Base-by-base conservation (phyloP, 176 grass and related monocot genomes). In the Bonia amplexicaulis region DNA sequence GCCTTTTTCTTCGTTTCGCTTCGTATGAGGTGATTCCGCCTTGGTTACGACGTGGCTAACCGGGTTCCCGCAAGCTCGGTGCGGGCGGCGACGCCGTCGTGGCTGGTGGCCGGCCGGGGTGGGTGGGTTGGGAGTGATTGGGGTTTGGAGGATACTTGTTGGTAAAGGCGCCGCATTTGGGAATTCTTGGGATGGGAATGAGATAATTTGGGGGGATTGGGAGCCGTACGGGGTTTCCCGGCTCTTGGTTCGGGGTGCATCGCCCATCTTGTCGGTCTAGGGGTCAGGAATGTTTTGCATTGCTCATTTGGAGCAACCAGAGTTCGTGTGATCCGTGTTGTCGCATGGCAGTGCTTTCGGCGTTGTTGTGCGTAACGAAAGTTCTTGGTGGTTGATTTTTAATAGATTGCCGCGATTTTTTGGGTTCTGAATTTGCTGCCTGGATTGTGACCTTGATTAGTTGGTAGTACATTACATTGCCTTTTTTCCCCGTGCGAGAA, bases 261-360 rank as follows among this genome's bases (percentile, higher is more conserved):
- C 39, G 12, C 12, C 67, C 75, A 73, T 84, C 79, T 45, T 31
- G 42, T 29, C 16, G 45, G n/a, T 26, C 44, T 31, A 49, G 40
- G 69, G 76, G 19, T 17, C 22, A 63, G n/a, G 11, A 41, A 52
- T 33, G 40, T 4, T 57, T 59, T 20, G 25, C 48, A 41, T 19
- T 86, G 54, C 63, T 45, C n/a, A 55, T 87, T 72, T 55, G 2
- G 79, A 52, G 64, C 55, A 73, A 55, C 46, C 48, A 19, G 58
- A 26, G 35, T 31, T 71, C 15, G 15, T 35, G 23, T 53, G 69
- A 7, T 17, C 45, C 45, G 2, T 9, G 13, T 47, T 73, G 58
- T 20, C 22, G 35, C 9, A 33, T 72, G 41, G 37, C 44, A 17
- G 23, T 25, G 40, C 27, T 61, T 1, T 27, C 11, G 19, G 2